Base-by-base conservation (phyloP, 1,139 yeast genomes). In the Barnettozyma hawaiiensis region DNA sequence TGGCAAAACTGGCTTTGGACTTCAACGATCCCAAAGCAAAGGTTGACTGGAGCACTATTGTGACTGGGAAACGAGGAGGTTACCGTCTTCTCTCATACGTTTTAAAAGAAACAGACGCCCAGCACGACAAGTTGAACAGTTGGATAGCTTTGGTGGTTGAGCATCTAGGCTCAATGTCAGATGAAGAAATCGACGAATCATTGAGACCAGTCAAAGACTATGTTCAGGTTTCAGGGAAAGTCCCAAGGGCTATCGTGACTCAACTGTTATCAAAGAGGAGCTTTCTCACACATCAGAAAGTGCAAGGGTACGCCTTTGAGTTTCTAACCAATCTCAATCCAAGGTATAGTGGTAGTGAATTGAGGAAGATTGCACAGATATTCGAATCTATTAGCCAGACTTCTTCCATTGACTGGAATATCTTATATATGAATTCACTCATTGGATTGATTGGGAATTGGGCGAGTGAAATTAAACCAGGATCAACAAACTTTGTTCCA, bases 1-100 rank as follows among this genome's bases (percentile, higher is more conserved):
- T 55, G 8, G 40, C 48, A 8, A 49, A 52, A 7, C 31, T 62
- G 15, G 50, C 47, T 3, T 34, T 40, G 26, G 49, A 41, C 16
- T 46, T 63, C 49, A 44, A 49, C 4, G 21, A 4, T 18, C 18
- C 21, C 16, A 16, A 14, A 16, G 14, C 29, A n/a, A 14, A 31
- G 14, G 21, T 44, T 21, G 57, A 55, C 40, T 51, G 49, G 48
- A 38, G 42, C 7, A 4, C 37, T 0, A 23, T 49, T 4, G 6
- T 52, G 9, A 8, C 31, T 22, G 50, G 49, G 11, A 12, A 24
- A 10, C 24, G 43, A 2, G 46, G 43, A 3, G n/a, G n/a, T n/a
- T 36, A 43, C 7, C 41, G 48, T 10, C 26, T 41, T 2, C 20
- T 50, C 3, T n/a, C 48, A 6, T 37, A 44, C 15, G 37, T 39